Conservation (phyloP, 192 early-diverging fungal species). For the Allomyces macrogynus region DNA sequence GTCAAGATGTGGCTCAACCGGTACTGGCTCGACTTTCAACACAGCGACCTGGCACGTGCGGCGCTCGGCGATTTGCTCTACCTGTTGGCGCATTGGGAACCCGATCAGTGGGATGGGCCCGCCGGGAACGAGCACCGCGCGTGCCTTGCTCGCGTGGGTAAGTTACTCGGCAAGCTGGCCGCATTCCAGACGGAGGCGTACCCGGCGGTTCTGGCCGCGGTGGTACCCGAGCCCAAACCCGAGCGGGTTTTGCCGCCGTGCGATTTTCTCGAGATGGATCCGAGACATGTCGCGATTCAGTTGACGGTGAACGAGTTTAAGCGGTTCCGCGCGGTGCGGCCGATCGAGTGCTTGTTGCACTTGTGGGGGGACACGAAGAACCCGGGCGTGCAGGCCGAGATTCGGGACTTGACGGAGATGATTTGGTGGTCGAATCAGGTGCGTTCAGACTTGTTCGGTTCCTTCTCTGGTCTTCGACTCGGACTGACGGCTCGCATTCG, state of each 20-base stretch:
- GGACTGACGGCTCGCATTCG: too few relatives aligned
- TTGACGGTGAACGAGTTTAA: neutral
- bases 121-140: neutral
- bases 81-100: neutral
- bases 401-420: neutral
- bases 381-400: neutral
- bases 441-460: too few relatives aligned
- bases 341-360: conserved; percentile 3
- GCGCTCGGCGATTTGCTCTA: neutral
- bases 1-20: conserved; percentile 2
- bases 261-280: conserved; percentile 3
- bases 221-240: neutral
- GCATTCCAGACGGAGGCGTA: neutral
- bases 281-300: conserved; percentile 2
- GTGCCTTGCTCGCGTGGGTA: neutral
- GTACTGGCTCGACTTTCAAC: neutral
- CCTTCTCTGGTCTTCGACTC: too few relatives aligned
- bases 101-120: neutral
- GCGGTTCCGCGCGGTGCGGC: conserved; percentile 1
- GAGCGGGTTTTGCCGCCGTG: neutral
- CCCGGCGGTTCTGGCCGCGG: neutral
- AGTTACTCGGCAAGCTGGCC: neutral
- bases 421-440: neutral
- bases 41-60: neutral
- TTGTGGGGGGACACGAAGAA: conserved; percentile 2